Evolutionary conservation across 177 flowering plant genomes (phyloP), one percentile per base, ranked within the genome.

Genomic region (Telopea speciosissima): DNA sequence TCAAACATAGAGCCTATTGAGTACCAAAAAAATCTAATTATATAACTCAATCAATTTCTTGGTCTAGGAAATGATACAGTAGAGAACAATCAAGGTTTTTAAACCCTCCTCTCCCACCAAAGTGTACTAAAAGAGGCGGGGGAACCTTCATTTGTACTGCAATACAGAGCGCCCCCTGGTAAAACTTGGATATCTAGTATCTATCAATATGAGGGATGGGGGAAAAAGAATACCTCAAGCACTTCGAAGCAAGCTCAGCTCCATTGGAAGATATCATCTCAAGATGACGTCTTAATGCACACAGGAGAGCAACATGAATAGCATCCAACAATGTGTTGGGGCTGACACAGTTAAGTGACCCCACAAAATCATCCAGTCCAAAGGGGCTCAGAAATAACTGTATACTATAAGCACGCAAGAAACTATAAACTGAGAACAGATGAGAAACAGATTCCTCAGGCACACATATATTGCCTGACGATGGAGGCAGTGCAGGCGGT

Each of bases 311-410:
- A 68, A 90, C 82, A 78, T 93, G 96, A 76, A 96, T 74, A 33
- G 89, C 85, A 79, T 93, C 97, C 82, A 89, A 70, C 83, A 96
- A 80, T 19, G 92, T 77, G 77, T 90, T 96, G 17, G 85, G 85
- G 13, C 66, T 75, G 52, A 45, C 22, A 69, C 84, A 89, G 71
- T 89, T 93, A 33, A 96, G 82, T 8, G 92, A 82, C 6, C 98
- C 97, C 45, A 96, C 98, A 75, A 96, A 89, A 70, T 93, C 97
- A 73, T 93, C 93, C 77, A 96, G 74, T 22, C 79, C 77, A 74
- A 96, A 93, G 1, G 99, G 98, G 73, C 82, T 79, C 76, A 96
- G 73, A 71, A 87, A 96, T 68, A 96, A 73, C 33, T 71, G 78
- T 58, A 85, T 69, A 70, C 96, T 87, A 79, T 89, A 96, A 3